Percentiles rank a stretch among this genome's conserved stretches.
Conservation (phyloP, 1,284 basidiomycete species). For the Somion occarium region DNA sequence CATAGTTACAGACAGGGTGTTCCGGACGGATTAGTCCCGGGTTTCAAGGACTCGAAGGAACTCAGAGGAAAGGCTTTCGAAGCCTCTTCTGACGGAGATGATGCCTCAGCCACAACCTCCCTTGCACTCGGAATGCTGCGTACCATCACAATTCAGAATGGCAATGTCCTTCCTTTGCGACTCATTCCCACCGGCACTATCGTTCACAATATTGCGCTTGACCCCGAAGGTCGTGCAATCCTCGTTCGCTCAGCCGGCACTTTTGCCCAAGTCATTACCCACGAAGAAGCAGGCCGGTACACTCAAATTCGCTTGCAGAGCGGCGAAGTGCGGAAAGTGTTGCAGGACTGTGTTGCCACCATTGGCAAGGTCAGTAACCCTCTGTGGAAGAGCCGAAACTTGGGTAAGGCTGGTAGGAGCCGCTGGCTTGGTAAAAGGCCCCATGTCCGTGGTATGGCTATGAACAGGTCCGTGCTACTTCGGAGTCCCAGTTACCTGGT, state of each 20-base stretch:
- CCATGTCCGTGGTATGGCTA: conserved; percentile 92
- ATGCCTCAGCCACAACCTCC: conserved; percentile 43
- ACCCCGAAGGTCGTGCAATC: conserved; percentile 73
- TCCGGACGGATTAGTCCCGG: conserved; percentile 70
- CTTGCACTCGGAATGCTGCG: conserved; percentile 87
- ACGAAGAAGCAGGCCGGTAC: conserved; percentile 67
- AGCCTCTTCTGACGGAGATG: conserved; percentile 15
- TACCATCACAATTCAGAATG: conserved; percentile 81
- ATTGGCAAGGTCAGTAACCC: conserved; percentile 92
- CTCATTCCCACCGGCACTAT: conserved; percentile 91
- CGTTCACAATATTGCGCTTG: conserved; percentile 83
- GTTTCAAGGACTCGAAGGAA: conserved; percentile 41
- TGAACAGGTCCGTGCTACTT: conserved; percentile 78
- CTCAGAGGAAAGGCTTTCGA: conserved; percentile 48
- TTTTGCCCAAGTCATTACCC: conserved; percentile 77
- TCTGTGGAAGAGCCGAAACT: conserved; percentile 78
- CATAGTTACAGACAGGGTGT: conserved; percentile 85
- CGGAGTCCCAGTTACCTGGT: background rate
- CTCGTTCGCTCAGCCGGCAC: conserved; percentile 90
- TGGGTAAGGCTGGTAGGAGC: conserved; percentile 90
- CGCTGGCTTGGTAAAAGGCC: conserved; percentile 90
- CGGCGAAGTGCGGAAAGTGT: conserved; percentile 88
- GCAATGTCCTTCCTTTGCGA: conserved; percentile 90
- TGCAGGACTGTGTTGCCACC: conserved; percentile 83
- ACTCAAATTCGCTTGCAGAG: conserved; percentile 86